These are phyloP conservation scores for Amorphotheca resinae DNA, from an alignment of 495 filamentous ascomycete species.

Conservation along the genomic window DNA sequence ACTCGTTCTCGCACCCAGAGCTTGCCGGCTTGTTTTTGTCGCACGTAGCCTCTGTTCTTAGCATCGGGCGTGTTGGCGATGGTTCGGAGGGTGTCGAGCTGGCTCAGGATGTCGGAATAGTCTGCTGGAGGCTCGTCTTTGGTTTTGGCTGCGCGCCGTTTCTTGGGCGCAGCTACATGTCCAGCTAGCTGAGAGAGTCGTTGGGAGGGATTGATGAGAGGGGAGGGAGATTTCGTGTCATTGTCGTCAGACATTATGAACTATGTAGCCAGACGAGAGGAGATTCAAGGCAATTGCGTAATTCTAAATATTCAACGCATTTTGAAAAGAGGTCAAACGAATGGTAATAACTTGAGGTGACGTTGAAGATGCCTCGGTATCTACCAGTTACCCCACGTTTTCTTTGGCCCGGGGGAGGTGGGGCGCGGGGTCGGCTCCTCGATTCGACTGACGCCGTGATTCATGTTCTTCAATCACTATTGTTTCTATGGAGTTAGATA, in stretches of 20 bases:
- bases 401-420: too few species aligned
- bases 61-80: constrained; percentile 42
- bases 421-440: too few species aligned
- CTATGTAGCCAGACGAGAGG: neutral
- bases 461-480: too few species aligned
- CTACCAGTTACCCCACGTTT: constrained; percentile 11
- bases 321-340: too few species aligned
- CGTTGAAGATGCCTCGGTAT: constrained; percentile 14
- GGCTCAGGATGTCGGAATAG: constrained; percentile 45
- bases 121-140: constrained; percentile 37
- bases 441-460: too few species aligned
- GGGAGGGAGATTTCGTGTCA: constrained; percentile 9
- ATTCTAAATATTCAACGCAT: too few species aligned
- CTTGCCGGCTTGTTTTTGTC: constrained; percentile 51
- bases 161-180: constrained; percentile 21
- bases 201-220: constrained; percentile 11
- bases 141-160: constrained; percentile 13
- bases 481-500: too few species aligned
- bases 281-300: too few species aligned
- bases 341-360: constrained; percentile 1
- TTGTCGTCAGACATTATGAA: constrained; percentile 8
- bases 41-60: constrained; percentile 40
- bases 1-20: constrained; percentile 54
- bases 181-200: constrained; percentile 13
- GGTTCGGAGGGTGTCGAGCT: constrained; percentile 34